A percentile compares a stretch with the other conserved stretches of the same genome.
Conservation (phyloP, 176 grass and related monocot species). For the Paspalum vaginatum region DNA sequence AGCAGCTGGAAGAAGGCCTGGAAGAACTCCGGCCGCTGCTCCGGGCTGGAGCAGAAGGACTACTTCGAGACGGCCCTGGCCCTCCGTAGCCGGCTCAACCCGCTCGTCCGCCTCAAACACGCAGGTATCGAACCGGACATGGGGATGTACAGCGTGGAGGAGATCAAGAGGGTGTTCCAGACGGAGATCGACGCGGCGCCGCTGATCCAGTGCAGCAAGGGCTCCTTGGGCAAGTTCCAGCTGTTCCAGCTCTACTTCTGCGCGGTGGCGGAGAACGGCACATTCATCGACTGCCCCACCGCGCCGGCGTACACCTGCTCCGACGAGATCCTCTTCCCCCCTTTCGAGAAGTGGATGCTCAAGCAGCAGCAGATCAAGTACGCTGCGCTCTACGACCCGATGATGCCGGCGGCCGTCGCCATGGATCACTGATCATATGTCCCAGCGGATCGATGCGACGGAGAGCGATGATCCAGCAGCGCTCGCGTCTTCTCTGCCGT, state of each 20-base stretch:
- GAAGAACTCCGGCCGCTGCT: conserved; percentile 52
- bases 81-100: conserved; percentile 36
- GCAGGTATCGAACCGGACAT: conserved; percentile 42
- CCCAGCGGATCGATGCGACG: no score
- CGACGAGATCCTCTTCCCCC: conserved; percentile 40
- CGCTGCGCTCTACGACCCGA: not conserved
- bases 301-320: conserved; percentile 15
- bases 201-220: conserved; percentile 43
- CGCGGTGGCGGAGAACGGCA: not conserved
- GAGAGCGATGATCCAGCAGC: no score
- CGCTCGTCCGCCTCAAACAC: conserved; percentile 25
- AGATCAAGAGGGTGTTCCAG: conserved; percentile 37
- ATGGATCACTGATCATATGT: not conserved
- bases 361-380: not conserved
- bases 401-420: not conserved
- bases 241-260: conserved; percentile 46
- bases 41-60: conserved; percentile 10
- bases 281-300: conserved; percentile 43
- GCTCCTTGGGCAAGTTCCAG: conserved; percentile 36
- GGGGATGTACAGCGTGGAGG: conserved; percentile 26
- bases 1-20: conserved; percentile 45
- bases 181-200: not conserved
- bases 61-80: conserved; percentile 46
- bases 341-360: conserved; percentile 54
- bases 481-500: no score